Evolutionary conservation across 108 stramenopile species (phyloP).

Genomic region (Cyclotella sp.): DNA sequence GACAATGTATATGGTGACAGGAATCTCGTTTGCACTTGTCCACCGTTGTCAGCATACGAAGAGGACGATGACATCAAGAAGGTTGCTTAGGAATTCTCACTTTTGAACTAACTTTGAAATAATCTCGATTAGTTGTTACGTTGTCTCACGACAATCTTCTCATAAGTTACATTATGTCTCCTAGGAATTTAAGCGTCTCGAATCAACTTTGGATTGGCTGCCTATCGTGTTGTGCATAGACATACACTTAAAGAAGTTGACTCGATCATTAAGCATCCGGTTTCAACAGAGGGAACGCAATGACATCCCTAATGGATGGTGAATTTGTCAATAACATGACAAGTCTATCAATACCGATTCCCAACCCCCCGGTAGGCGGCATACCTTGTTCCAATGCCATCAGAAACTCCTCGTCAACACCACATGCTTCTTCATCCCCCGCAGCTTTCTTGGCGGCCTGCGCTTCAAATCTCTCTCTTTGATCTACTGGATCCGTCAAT

Average conservation of each 20-base stretch:
- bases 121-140: no score
- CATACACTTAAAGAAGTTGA: not conserved
- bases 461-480: constrained; percentile 94
- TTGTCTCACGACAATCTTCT: no score
- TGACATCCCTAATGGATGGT: constrained; percentile 97
- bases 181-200: no score
- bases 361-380: constrained; percentile 98
- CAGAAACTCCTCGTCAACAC: constrained; percentile 97
- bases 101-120: no score
- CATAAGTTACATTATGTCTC: no score
- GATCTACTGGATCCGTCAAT: constrained; percentile 98
- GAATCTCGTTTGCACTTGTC: constrained; percentile 96
- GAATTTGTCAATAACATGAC: constrained; percentile 98
- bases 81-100: constrained; percentile 54
- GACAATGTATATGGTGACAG: constrained; percentile 99
- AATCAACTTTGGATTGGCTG: no score
- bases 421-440: constrained; percentile 98
- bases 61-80: constrained; percentile 82
- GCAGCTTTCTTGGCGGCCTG: constrained; percentile 94
- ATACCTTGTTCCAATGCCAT: constrained; percentile 96
- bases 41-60: constrained; percentile 89
- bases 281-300: constrained; percentile 96
- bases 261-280: constrained; percentile 34
- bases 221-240: no score
- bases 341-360: constrained; percentile 98